Conservation (phyloP, 371 early-diverging fungal genomes). For the Funneliformis caledonium region DNA sequence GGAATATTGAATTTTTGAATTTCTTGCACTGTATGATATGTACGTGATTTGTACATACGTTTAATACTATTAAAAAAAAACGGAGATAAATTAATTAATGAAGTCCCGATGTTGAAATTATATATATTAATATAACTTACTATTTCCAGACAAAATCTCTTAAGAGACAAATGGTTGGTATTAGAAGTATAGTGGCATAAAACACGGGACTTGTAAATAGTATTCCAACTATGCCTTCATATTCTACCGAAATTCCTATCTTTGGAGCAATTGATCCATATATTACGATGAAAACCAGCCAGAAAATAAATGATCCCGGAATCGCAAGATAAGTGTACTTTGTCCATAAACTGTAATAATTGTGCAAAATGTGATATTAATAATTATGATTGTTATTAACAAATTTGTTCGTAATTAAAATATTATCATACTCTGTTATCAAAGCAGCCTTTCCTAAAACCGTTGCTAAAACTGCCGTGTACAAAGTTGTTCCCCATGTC, state of each 20-base stretch:
- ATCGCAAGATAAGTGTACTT: slow-evolving; percentile 84
- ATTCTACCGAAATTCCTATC: slow-evolving; percentile 78
- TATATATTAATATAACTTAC: slow-evolving; percentile 56
- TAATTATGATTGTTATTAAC: neutral
- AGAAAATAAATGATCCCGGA: slow-evolving; percentile 85
- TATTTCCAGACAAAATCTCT: slow-evolving; percentile 94
- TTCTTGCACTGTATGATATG: slow-evolving; percentile 97
- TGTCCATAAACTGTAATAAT: slow-evolving; percentile 69
- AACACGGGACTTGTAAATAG: slow-evolving; percentile 81
- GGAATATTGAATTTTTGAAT: slow-evolving; percentile 98
- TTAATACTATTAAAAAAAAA: slow-evolving; percentile 57
- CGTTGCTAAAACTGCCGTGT: slow-evolving; percentile 78
- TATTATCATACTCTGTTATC: slow-evolving; percentile 70
- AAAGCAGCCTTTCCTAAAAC: slow-evolving; percentile 85
- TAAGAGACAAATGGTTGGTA: slow-evolving; percentile 81
- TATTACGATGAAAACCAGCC: slow-evolving; percentile 87
- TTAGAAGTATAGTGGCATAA: slow-evolving; percentile 83
- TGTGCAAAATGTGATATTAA: neutral
- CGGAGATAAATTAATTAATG: neutral
- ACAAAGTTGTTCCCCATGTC: slow-evolving; percentile 78
- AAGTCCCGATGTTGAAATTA: slow-evolving; percentile 29
- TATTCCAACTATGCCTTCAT: slow-evolving; percentile 76
- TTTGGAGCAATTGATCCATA: slow-evolving; percentile 82
- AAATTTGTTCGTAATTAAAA: neutral
- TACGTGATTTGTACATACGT: slow-evolving; percentile 78